Percentiles rank a stretch among this genome's conserved stretches.
These are phyloP conservation scores for Chloropicon primus DNA, from an alignment of 139 green algal genomes.

Conservation along the genomic window DNA sequence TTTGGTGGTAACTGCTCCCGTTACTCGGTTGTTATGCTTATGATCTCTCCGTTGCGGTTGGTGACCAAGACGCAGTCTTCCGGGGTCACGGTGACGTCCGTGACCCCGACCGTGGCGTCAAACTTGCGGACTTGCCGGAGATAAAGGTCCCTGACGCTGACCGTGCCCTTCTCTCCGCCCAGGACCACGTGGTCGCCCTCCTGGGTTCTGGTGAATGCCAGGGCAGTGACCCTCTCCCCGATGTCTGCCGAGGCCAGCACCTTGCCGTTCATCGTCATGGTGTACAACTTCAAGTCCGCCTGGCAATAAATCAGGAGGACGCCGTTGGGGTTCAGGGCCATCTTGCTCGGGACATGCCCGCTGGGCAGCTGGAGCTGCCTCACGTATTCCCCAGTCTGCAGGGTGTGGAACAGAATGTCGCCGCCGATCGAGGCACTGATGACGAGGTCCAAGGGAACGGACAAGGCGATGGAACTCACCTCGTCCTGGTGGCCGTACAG, in stretches of 20 bases:
- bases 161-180: constrained; percentile 23
- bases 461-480: constrained; percentile 35
- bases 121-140: constrained; percentile 14
- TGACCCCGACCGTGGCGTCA: constrained; percentile 6
- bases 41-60: neutral
- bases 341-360: constrained; percentile 3
- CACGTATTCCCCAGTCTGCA: constrained; percentile 29
- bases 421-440: constrained; percentile 24
- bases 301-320: constrained; percentile 24
- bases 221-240: constrained; percentile 23
- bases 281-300: constrained; percentile 26
- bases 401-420: constrained; percentile 39
- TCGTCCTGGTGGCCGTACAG: constrained; percentile 41
- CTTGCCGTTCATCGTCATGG: constrained; percentile 29
- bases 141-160: constrained; percentile 26
- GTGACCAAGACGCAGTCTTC: constrained; percentile 26
- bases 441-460: constrained; percentile 41
- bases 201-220: constrained; percentile 15
- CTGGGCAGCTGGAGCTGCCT: constrained; percentile 14
- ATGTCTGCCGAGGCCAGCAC: constrained; percentile 14
- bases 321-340: constrained; percentile 9
- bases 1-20: neutral
- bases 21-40: neutral
- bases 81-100: constrained; percentile 15
- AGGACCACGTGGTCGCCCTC: constrained; percentile 28